Conservation (phyloP, 352 stramenopile genomes). For the Globisporangium yorkense region DNA sequence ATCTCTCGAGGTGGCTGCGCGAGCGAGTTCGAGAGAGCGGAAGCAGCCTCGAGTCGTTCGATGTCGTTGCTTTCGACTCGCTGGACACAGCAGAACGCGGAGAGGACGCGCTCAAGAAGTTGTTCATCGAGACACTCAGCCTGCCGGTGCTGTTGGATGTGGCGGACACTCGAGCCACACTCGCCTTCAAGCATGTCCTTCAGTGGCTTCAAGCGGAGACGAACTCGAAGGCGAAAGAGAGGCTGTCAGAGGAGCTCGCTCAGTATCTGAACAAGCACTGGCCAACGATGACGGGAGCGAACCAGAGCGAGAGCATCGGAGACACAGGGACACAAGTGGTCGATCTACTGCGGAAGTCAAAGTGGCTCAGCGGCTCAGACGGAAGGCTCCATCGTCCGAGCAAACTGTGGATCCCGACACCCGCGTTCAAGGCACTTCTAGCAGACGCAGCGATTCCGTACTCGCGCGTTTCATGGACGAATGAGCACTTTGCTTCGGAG, state of each 20-base stretch:
- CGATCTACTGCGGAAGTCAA: constrained; percentile 9
- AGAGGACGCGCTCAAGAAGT: constrained; percentile 16
- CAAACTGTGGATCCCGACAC: constrained; percentile 41
- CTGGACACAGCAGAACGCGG: not conserved
- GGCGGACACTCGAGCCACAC: constrained; percentile 11
- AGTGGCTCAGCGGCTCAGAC: constrained; percentile 42
- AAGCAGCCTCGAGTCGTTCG: not conserved
- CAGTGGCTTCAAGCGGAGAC: constrained; percentile 43
- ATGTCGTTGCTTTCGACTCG: constrained; percentile 8
- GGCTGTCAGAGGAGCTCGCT: constrained; percentile 40
- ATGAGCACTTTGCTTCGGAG: constrained; percentile 22
- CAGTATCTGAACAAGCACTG: constrained; percentile 39
- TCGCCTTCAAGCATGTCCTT: constrained; percentile 27
- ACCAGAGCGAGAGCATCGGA: not conserved
- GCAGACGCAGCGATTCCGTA: constrained; percentile 42
- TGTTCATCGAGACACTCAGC: constrained; percentile 39
- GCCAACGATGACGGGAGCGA: constrained; percentile 4
- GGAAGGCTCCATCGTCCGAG: constrained; percentile 22
- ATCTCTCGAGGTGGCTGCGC: constrained; percentile 23
- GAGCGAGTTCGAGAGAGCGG: constrained; percentile 4
- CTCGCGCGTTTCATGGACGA: constrained; percentile 28
- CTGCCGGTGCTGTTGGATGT: constrained; percentile 34
- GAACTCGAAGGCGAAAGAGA: constrained; percentile 21
- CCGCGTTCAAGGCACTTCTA: constrained; percentile 33
- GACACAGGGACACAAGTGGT: not conserved